These are phyloP conservation scores for Mycosphaerella arachidis DNA, from an alignment of 2,329 filamentous ascomycete genomes.

Conservation along the genomic window DNA sequence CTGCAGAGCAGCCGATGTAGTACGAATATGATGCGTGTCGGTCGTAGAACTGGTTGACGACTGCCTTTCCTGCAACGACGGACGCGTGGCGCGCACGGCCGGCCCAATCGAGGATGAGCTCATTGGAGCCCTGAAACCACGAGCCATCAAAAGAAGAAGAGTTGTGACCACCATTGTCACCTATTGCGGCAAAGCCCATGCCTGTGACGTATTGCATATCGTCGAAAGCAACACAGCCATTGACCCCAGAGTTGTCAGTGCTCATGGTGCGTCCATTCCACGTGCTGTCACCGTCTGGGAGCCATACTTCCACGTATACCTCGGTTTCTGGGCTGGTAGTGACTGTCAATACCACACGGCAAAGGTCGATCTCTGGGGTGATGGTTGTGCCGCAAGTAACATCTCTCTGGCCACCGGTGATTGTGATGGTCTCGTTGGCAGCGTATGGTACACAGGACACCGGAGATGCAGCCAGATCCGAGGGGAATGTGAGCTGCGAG, in stretches of 20 bases:
- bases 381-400: conserved; percentile 24
- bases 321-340: conserved; percentile 38
- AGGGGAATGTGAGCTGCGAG: conserved; percentile 22
- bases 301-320: conserved; percentile 45
- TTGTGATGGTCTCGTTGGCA: conserved; percentile 23
- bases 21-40: conserved; percentile 40
- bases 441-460: conserved; percentile 24
- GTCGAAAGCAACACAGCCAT: conserved; percentile 32
- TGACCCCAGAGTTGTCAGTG: conserved; percentile 34
- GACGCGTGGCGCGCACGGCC: conserved; percentile 32
- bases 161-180: conserved; percentile 34
- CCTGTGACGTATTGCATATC: conserved; percentile 32
- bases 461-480: conserved; percentile 17
- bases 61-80: conserved; percentile 31
- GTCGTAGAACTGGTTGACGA: conserved; percentile 37
- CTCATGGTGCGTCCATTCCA: conserved; percentile 35
- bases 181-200: conserved; percentile 33
- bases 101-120: conserved; percentile 31
- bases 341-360: conserved; percentile 39
- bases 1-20: conserved; percentile 47
- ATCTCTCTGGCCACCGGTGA: conserved; percentile 23
- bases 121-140: conserved; percentile 29
- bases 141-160: conserved; percentile 30
- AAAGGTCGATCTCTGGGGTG: conserved; percentile 34
- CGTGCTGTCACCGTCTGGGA: conserved; percentile 34